Evolutionary conservation across 2,329 filamentous ascomycete species (phyloP).

Genomic region (Penicillium vulpinum): DNA sequence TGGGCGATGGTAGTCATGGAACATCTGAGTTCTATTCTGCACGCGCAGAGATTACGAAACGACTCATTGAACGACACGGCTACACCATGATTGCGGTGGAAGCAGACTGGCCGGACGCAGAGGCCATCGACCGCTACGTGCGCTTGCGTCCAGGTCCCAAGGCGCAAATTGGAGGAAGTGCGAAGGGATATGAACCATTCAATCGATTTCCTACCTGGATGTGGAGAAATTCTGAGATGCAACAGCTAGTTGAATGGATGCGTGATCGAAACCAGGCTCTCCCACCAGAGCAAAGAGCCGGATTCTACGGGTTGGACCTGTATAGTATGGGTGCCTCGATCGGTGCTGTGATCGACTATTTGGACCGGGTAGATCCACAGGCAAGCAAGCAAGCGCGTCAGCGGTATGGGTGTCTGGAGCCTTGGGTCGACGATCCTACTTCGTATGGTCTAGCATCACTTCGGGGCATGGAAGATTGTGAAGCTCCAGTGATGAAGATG

Average conservation of each 20-base stretch:
- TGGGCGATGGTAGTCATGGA: conserved; percentile 53
- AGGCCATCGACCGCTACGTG: conserved; percentile 54
- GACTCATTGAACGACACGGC: conserved; percentile 51
- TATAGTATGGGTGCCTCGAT: conserved; percentile 53
- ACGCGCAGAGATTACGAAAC: conserved; percentile 54
- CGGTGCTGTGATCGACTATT: conserved; percentile 50
- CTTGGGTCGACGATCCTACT: conserved; percentile 53
- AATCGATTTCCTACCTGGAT: conserved; percentile 57
- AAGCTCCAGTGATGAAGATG: conserved; percentile 49
- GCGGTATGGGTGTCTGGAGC: conserved; percentile 50
- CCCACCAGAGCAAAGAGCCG: conserved; percentile 33
- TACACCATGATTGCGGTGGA: conserved; percentile 55
- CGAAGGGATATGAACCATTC: conserved; percentile 43
- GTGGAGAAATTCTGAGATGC: conserved; percentile 57
- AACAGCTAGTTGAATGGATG: conserved; percentile 55
- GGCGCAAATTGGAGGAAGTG: conserved; percentile 30
- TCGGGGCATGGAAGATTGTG: conserved; percentile 48
- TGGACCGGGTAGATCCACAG: conserved; percentile 48
- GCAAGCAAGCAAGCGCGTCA: conserved; percentile 47
- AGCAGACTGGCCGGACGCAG: conserved; percentile 57
- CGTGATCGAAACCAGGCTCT: conserved; percentile 44
- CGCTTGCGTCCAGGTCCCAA: conserved; percentile 45
- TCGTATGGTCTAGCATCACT: conserved; percentile 50
- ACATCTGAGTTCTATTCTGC: conserved; percentile 58
- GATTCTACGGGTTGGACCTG: conserved; percentile 55